Evolutionary conservation across 2,329 filamentous ascomycete genomes (phyloP).

Genomic region (Phyllosticta citrichinensis): DNA sequence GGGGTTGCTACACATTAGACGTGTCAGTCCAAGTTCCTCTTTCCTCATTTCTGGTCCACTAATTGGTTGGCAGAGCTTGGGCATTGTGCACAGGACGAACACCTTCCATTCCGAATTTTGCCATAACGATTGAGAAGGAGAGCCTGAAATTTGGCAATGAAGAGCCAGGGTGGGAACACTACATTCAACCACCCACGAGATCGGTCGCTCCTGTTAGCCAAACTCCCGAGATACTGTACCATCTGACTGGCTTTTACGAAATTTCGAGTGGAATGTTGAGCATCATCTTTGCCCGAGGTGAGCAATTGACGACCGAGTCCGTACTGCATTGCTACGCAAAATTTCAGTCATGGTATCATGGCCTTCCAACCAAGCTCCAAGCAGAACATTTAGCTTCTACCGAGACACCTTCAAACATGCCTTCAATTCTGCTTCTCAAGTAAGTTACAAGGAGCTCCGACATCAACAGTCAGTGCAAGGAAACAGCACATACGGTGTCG

Average conservation of each 20-base stretch:
- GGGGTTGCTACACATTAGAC: constrained; percentile 42
- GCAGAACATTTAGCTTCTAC: constrained; percentile 42
- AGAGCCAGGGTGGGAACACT: background rate
- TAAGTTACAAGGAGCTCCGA: constrained; percentile 34
- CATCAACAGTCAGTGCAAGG: background rate
- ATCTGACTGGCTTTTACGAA: constrained; percentile 63
- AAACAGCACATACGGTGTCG: background rate
- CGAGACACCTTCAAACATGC: constrained; percentile 45
- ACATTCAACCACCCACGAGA: background rate
- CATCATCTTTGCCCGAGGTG: constrained; percentile 60
- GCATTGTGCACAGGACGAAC: constrained; percentile 38
- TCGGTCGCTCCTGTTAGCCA: background rate
- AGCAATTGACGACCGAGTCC: constrained; percentile 52
- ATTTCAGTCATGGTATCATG: constrained; percentile 63
- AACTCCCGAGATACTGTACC: constrained; percentile 39
- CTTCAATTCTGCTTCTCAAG: constrained; percentile 65
- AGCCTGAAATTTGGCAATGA: constrained; percentile 11
- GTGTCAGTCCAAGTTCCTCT: constrained; percentile 25
- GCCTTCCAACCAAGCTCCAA: constrained; percentile 50
- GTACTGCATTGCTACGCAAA: constrained; percentile 56
- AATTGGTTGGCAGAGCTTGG: constrained; percentile 26
- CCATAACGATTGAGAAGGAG: constrained; percentile 39
- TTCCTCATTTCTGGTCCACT: constrained; percentile 29
- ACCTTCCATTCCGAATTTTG: constrained; percentile 37
- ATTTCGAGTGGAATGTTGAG: constrained; percentile 63